Evolutionary conservation across 129 eudicot genomes (phyloP).

Genomic region (Lonicera japonica): DNA sequence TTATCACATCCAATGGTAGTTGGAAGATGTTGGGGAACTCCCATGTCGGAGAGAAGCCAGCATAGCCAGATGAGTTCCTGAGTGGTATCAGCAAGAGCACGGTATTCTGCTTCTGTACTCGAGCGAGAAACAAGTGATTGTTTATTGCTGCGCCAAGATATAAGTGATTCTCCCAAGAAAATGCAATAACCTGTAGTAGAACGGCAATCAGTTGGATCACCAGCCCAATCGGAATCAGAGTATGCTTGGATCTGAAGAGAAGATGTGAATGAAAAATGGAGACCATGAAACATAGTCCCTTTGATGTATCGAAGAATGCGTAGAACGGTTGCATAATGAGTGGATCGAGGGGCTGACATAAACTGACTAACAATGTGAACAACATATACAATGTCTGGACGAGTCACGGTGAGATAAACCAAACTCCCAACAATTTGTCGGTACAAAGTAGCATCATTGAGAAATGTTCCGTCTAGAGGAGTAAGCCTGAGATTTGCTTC

Average conservation of each 20-base stretch:
- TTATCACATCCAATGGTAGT: not conserved
- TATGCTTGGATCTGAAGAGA: not conserved
- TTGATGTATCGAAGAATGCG: slow-evolving; percentile 7
- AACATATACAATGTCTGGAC: not conserved
- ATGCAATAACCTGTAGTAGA: not conserved
- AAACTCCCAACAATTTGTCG: not conserved
- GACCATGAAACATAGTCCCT: slow-evolving; percentile 5
- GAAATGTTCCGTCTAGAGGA: not conserved
- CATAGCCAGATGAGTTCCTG: not conserved
- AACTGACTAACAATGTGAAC: not conserved
- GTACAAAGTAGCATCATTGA: not conserved
- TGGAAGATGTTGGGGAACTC: not conserved
- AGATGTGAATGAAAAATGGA: not conserved
- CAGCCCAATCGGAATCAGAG: not conserved
- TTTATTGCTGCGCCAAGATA: not conserved
- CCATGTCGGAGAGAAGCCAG: not conserved
- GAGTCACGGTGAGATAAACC: not conserved
- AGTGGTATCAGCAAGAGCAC: not conserved
- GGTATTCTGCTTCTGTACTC: not conserved
- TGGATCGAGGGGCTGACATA: not conserved
- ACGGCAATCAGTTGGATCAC: not conserved
- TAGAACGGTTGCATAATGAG: not conserved
- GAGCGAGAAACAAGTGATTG: not conserved
- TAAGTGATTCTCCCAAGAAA: not conserved
- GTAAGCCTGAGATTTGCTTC: not conserved